Conservation (phyloP, 2,329 filamentous ascomycete species). For the Colletotrichum costaricense region DNA sequence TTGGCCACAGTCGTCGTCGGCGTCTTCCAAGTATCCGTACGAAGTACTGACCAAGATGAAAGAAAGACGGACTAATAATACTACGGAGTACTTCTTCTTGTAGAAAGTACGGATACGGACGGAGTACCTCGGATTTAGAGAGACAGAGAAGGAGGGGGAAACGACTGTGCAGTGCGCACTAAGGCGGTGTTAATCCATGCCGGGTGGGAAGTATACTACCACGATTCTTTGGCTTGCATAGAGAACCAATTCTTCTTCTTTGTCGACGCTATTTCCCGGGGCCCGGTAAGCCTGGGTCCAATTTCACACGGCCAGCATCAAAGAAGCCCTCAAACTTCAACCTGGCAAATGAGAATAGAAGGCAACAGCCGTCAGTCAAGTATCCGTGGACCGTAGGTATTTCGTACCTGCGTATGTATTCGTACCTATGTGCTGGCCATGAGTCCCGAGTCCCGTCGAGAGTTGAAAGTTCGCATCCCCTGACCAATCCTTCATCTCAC, state of each 20-base stretch:
- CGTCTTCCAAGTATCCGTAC: background rate
- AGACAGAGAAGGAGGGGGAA: background rate
- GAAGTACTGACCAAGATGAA: background rate
- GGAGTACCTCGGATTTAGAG: background rate
- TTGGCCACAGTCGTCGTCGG: background rate
- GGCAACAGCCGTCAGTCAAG: background rate
- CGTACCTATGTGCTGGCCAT: background rate
- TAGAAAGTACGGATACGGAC: background rate
- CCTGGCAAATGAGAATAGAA: constrained; percentile 20
- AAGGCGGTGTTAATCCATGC: background rate
- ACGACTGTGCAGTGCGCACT: background rate
- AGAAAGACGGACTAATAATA: background rate
- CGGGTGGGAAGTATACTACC: background rate
- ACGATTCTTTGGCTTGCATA: constrained; percentile 2
- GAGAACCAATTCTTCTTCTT: background rate
- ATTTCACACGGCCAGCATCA: constrained; percentile 11
- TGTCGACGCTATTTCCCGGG: constrained; percentile 7
- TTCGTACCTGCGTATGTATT: no score
- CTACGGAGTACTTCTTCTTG: background rate
- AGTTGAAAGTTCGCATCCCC: constrained; percentile 5
- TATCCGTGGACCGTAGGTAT: no score
- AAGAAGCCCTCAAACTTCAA: constrained; percentile 13
- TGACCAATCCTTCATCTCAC: constrained; percentile 25
- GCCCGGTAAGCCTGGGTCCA: constrained; percentile 15
- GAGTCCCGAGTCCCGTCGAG: background rate